Evolutionary conservation across 2,329 filamentous ascomycete species (phyloP).

Genomic region (Elsinoe perseae): DNA sequence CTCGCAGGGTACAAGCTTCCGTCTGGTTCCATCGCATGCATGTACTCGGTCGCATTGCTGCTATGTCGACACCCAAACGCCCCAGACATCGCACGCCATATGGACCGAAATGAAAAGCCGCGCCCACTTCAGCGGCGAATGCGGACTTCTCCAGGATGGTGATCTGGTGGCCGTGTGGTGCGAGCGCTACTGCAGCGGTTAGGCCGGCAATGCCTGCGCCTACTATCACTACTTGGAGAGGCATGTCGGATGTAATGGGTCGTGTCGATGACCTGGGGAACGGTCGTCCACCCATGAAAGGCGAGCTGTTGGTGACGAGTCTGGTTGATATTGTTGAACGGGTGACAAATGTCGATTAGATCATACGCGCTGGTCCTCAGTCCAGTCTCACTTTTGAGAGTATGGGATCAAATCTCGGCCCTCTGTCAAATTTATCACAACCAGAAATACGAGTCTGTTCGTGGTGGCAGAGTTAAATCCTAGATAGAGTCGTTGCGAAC

Average conservation of each 20-base stretch:
- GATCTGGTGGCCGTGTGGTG: conserved; percentile 20
- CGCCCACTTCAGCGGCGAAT: conserved; percentile 37
- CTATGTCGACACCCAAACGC: conserved; percentile 31
- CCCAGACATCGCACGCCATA: conserved; percentile 32
- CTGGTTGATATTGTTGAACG: not conserved
- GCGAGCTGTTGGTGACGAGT: not conserved
- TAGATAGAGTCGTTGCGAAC: not conserved
- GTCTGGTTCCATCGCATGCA: conserved; percentile 20
- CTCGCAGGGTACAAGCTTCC: conserved; percentile 16
- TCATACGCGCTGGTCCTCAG: too few relatives aligned
- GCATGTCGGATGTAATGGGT: not conserved
- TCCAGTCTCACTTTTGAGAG: too few relatives aligned
- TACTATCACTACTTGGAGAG: conserved; percentile 20
- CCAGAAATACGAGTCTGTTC: not conserved
- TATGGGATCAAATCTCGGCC: too few relatives aligned
- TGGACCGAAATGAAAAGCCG: conserved; percentile 36
- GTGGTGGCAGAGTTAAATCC: not conserved
- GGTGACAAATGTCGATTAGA: not conserved
- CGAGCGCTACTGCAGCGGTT: conserved; percentile 20
- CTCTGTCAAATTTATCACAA: not conserved
- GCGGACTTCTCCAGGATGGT: conserved; percentile 23
- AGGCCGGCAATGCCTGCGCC: conserved; percentile 26
- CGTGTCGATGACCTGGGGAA: not conserved
- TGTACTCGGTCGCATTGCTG: conserved; percentile 7
- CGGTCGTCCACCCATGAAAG: conserved; percentile 1